A percentile compares a stretch with the other conserved stretches of the same genome.
Evolutionary conservation across 371 early-diverging fungal genomes (phyloP).

Genomic region (Mucor piriformis): DNA sequence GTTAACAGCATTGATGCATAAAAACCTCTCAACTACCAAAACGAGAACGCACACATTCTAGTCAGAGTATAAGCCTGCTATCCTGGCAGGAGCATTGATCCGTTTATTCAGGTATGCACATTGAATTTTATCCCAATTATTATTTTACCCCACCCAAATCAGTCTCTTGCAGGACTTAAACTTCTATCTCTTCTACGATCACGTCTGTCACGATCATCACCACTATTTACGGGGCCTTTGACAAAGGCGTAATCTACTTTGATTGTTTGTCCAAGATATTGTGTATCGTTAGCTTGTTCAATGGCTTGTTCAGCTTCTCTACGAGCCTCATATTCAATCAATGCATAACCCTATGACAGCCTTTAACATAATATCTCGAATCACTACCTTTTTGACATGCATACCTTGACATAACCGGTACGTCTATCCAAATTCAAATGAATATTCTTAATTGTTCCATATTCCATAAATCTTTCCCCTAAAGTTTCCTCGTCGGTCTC

Average conservation of each 20-base stretch:
- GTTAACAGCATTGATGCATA: too few species aligned
- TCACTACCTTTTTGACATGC: not conserved
- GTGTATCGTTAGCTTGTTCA: conserved; percentile 66
- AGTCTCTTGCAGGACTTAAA: conserved; percentile 24
- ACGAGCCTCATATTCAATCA: conserved; percentile 85
- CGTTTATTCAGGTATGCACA: too few species aligned
- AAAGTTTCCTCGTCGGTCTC: conserved; percentile 94
- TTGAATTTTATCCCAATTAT: not conserved
- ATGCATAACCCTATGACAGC: conserved; percentile 82
- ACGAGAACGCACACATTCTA: too few species aligned
- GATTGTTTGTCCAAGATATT: conserved; percentile 74
- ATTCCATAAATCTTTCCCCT: conserved; percentile 86
- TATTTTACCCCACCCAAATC: not conserved
- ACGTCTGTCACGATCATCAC: conserved; percentile 19
- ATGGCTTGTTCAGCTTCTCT: conserved; percentile 87
- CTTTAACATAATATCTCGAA: not conserved
- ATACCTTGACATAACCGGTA: conserved; percentile 94
- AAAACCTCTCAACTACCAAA: too few species aligned
- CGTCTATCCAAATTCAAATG: conserved; percentile 93
- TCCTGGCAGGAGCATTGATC: too few species aligned
- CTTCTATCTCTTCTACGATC: conserved; percentile 33
- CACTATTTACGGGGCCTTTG: conserved; percentile 25
- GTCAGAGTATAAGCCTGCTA: too few species aligned
- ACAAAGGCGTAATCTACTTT: conserved; percentile 87
- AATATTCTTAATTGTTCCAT: conserved; percentile 84